These are phyloP conservation scores for Meyerozyma carpophila DNA, from an alignment of 1,139 yeast genomes.

Conservation along the genomic window DNA sequence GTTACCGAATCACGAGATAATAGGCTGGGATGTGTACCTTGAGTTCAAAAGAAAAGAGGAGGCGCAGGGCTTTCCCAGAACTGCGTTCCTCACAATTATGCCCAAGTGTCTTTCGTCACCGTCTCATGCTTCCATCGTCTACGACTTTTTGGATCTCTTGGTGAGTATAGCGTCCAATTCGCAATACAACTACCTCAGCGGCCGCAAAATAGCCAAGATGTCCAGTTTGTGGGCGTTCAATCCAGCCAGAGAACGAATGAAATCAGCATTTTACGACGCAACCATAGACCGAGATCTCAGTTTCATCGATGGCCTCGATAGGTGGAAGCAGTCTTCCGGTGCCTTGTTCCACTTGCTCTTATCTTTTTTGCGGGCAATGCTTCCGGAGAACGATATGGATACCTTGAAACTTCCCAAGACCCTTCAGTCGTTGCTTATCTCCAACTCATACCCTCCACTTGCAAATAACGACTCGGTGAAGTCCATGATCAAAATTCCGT, in stretches of 20 bases:
- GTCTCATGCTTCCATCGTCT: constrained; percentile 84
- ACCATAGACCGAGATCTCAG: constrained; percentile 31
- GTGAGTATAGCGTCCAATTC: constrained; percentile 82
- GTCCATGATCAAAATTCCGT: constrained; percentile 41
- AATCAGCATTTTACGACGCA: constrained; percentile 38
- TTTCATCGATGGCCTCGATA: constrained; percentile 67
- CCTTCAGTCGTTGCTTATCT: constrained; percentile 55
- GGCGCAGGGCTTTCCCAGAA: constrained; percentile 59
- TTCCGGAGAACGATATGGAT: constrained; percentile 58
- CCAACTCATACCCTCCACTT: constrained; percentile 60
- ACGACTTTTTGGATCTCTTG: constrained; percentile 77
- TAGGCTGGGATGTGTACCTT: constrained; percentile 82
- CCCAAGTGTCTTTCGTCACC: constrained; percentile 80
- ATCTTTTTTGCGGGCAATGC: constrained; percentile 75
- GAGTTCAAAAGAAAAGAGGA: constrained; percentile 64
- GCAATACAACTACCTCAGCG: constrained; percentile 71
- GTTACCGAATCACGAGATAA: constrained; percentile 70
- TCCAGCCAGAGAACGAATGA: constrained; percentile 4
- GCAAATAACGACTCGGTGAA: constrained; percentile 32
- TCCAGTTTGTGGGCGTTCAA: constrained; percentile 89
- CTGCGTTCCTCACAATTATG: constrained; percentile 74
- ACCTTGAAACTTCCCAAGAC: constrained; percentile 58
- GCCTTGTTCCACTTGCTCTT: constrained; percentile 79
- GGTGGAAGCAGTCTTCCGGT: constrained; percentile 79
- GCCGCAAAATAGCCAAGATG: constrained; percentile 74